Evolutionary conservation across 2,329 filamentous ascomycete genomes (phyloP).

Genomic region (Ascocoryne sarcoides): DNA sequence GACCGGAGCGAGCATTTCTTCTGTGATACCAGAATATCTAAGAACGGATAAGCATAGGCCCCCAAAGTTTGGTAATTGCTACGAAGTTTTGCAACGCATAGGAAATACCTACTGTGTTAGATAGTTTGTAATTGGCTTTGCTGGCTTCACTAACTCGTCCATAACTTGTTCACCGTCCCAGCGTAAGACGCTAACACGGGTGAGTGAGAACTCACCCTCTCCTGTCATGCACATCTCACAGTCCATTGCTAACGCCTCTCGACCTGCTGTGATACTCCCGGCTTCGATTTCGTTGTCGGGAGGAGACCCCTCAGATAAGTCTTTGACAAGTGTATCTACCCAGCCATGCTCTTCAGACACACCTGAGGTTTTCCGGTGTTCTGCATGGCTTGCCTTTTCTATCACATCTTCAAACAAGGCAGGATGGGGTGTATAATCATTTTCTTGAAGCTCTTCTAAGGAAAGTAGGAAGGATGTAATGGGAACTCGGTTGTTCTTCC

Average conservation of each 20-base stretch:
- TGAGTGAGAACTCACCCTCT: slow-evolving; percentile 70
- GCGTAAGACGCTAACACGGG: slow-evolving; percentile 75
- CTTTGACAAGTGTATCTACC: slow-evolving; percentile 67
- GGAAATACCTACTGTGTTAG: slow-evolving; percentile 54
- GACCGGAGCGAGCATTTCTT: slow-evolving; percentile 70
- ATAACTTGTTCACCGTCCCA: slow-evolving; percentile 79
- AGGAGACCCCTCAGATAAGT: slow-evolving; percentile 56
- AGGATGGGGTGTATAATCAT: slow-evolving; percentile 79
- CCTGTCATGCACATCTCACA: slow-evolving; percentile 97
- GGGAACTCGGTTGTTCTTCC: slow-evolving; percentile 68
- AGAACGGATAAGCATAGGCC: slow-evolving; percentile 12
- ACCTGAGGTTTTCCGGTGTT: slow-evolving; percentile 41
- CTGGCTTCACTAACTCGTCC: slow-evolving; percentile 87
- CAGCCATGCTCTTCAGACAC: slow-evolving; percentile 57
- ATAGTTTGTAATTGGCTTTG: slow-evolving; percentile 83
- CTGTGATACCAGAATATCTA: slow-evolving; percentile 81
- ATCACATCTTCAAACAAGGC: slow-evolving; percentile 53
- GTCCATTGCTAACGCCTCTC: slow-evolving; percentile 73
- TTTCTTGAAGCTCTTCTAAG: slow-evolving; percentile 66
- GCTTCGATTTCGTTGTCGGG: slow-evolving; percentile 64
- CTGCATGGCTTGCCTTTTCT: slow-evolving; percentile 44
- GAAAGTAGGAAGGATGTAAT: slow-evolving; percentile 72
- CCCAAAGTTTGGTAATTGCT: slow-evolving; percentile 4
- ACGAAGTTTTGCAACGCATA: background rate
- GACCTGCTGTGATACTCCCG: slow-evolving; percentile 76